Evolutionary conservation across 371 early-diverging fungal genomes (phyloP), one percentile per base, ranked within the genome.

Genomic region (Catenaria anguillulae): DNA sequence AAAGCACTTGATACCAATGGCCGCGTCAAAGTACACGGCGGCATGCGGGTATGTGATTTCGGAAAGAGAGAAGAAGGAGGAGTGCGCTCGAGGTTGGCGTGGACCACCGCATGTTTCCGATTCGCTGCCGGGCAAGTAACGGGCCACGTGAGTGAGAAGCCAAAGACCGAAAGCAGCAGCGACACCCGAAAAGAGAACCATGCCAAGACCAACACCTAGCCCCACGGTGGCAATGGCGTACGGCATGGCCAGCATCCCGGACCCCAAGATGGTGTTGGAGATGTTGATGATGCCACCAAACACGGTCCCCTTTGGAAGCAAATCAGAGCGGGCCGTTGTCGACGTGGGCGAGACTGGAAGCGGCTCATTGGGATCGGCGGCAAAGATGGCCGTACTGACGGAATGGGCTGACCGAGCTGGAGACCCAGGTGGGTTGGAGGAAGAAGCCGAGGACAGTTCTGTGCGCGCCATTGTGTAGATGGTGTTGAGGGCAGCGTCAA

Each of bases 1-100:
- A 78, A 99, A 98, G 70, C 99, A 99, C 71, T 99, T 99, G 68
- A 98, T 76, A 37, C 98, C 99, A 66, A 99, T 96, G 40, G 98
- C 97, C 37, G 87, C 61, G 69, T 99, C 99, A 67, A 99, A 94
- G 46, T 85, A 80, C 24, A 93, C 73, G 8, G 89, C 89, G 5
- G 93, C 87, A 48, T 75, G 71, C 34, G 98, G 98, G 75, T 96
- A 95, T 17, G 93, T 94, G 60, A 90, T 73, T 64, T 86, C 80
- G 15, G 95, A 84, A 45, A 94, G 80, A 21, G 89, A 82, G 71
- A 89, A 90, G 70, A 97, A 96, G 17, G 92, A 91, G 2, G 93
- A 78, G 6, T 21, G 2, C 56, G 80, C 70, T n/a, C n/a, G n/a
- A 5, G 40, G 40, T 10, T 40, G 5, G 40, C 40, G 40, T 17